phyloP scores from a whole-genome alignment of 2,329 filamentous ascomycete genomes.

The Domatiomyces globalis region DNA sequence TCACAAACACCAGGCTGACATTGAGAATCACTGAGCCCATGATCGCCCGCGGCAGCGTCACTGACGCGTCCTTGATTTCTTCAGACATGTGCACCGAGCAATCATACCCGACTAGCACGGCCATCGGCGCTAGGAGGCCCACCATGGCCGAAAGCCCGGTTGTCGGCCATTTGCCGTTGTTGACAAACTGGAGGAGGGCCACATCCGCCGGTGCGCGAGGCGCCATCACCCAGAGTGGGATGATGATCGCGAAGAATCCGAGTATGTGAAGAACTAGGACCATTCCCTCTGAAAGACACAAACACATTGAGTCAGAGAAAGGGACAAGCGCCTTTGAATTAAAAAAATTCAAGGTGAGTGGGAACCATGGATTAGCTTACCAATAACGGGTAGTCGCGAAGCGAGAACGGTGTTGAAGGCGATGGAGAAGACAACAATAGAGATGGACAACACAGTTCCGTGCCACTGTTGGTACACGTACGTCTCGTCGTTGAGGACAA shows the following conservation, averaged over 20 bases:
- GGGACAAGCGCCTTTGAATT: not conserved
- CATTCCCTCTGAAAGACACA: constrained; percentile 15
- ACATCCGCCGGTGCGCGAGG: constrained; percentile 25
- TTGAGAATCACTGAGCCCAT: constrained; percentile 25
- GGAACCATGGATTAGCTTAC: constrained; percentile 6
- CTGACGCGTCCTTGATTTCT: constrained; percentile 26
- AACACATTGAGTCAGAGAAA: not conserved
- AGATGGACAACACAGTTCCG: constrained; percentile 14
- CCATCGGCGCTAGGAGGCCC: constrained; percentile 28
- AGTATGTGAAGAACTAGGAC: constrained; percentile 23
- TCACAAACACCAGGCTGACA: constrained; percentile 23
- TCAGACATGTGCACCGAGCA: constrained; percentile 34
- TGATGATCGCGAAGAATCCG: constrained; percentile 23
- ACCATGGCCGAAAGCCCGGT: constrained; percentile 31
- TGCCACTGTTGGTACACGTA: constrained; percentile 17
- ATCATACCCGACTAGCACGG: constrained; percentile 30
- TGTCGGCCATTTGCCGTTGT: constrained; percentile 28
- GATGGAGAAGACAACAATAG: constrained; percentile 7
- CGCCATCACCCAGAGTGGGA: constrained; percentile 21
- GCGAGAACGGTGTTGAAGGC: constrained; percentile 13
- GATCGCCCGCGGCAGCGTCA: constrained; percentile 25
- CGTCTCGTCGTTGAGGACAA: constrained; percentile 13
- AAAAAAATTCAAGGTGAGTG: too few relatives aligned
- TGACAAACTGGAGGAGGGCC: constrained; percentile 35
- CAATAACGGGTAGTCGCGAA: constrained; percentile 19